These are phyloP conservation scores for Hansenula lynferdii DNA, from an alignment of 1,139 yeast genomes.

Conservation along the genomic window DNA sequence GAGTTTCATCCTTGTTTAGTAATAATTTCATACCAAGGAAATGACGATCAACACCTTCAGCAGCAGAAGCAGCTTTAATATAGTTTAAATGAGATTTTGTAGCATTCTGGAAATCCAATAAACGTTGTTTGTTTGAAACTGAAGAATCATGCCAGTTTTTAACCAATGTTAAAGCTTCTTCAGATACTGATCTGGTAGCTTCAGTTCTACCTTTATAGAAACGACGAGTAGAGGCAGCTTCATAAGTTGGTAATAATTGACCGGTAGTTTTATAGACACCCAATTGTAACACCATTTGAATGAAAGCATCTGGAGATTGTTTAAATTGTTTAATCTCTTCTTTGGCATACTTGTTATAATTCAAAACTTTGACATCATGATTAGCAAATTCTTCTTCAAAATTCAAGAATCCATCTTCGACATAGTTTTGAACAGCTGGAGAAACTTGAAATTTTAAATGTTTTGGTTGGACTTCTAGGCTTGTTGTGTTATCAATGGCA, in stretches of 20 bases:
- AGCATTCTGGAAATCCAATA: conserved; percentile 69
- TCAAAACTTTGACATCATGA: conserved; percentile 63
- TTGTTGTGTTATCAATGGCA: conserved; percentile 23
- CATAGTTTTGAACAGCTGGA: conserved; percentile 45
- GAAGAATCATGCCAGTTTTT: conserved; percentile 66
- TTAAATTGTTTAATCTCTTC: conserved; percentile 62
- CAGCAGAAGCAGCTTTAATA: conserved; percentile 75
- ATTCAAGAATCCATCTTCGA: conserved; percentile 50
- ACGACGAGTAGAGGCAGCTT: conserved; percentile 91
- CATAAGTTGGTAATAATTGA: conserved; percentile 85
- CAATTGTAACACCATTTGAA: conserved; percentile 71
- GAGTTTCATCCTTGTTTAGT: conserved; percentile 51
- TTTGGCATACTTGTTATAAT: conserved; percentile 70
- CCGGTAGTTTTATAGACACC: conserved; percentile 82
- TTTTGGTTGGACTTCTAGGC: conserved; percentile 28
- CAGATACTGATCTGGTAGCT: conserved; percentile 85
- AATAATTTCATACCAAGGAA: conserved; percentile 82
- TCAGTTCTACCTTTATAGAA: conserved; percentile 95
- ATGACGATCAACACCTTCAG: conserved; percentile 92
- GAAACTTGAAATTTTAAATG: conserved; percentile 42
- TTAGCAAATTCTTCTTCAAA: conserved; percentile 47
- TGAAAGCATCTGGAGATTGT: conserved; percentile 73
- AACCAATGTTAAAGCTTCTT: conserved; percentile 68
- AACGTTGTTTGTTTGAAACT: conserved; percentile 52
- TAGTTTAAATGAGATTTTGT: conserved; percentile 71